phyloP scores from a whole-genome alignment of 2,329 filamentous ascomycete species.

The Alternaria ventricosa region DNA sequence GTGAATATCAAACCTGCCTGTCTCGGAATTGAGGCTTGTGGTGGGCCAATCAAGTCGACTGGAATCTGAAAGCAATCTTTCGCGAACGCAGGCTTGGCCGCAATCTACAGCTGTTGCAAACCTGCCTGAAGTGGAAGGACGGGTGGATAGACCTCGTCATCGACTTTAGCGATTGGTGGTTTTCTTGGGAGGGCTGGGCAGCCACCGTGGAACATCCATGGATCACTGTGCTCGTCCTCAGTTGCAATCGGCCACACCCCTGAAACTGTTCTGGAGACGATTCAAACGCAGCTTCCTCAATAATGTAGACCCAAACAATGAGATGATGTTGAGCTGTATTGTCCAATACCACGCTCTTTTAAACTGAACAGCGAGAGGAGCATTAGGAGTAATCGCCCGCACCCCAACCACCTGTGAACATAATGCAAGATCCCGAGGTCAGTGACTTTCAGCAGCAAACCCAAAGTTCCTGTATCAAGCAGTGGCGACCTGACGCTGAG shows the following conservation, averaged over 20 bases:
- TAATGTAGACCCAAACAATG: background rate
- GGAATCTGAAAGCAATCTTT: background rate
- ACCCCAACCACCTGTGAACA: background rate
- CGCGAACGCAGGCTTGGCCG: background rate
- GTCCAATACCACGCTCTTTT: background rate
- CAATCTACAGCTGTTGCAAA: background rate
- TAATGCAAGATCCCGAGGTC: accelerated
- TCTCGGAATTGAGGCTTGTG: background rate
- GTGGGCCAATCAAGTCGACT: background rate
- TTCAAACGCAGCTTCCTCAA: background rate
- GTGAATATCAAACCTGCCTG: background rate
- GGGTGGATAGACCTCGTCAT: background rate
- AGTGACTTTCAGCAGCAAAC: background rate
- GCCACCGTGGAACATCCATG: background rate
- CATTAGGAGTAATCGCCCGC: background rate
- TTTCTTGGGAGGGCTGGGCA: no score
- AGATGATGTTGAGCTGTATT: background rate
- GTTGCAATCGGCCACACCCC: background rate
- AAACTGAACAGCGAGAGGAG: background rate
- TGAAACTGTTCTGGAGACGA: background rate
- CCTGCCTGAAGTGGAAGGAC: background rate
- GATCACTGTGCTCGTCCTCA: background rate
- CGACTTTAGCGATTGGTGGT: background rate
- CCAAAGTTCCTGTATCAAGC: background rate
- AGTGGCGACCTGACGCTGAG: background rate